Evolutionary conservation across 1,284 basidiomycete species (phyloP).

Genomic region (Ganoderma boninense): DNA sequence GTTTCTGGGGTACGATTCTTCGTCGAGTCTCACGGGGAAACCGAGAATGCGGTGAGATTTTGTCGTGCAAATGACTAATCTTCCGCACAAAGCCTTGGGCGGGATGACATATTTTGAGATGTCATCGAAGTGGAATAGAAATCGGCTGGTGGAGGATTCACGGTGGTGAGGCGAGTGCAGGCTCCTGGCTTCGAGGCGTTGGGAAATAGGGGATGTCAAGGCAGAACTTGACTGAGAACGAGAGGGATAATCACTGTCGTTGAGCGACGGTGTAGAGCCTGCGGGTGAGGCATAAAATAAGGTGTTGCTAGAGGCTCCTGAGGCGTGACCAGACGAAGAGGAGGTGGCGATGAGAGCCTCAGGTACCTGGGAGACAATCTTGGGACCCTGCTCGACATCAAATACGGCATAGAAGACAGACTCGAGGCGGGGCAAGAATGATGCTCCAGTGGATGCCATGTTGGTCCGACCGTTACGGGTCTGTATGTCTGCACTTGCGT

Average conservation of each 20-base stretch:
- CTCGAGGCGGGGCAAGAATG: constrained; percentile 82
- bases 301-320: constrained; percentile 30
- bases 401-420: constrained; percentile 92
- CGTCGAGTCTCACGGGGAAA: constrained; percentile 80
- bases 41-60: constrained; percentile 85
- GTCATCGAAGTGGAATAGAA: constrained; percentile 90
- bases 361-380: constrained; percentile 90
- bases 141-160: constrained; percentile 50
- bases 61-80: constrained; percentile 85
- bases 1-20: constrained; percentile 79
- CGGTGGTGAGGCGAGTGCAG: constrained; percentile 57
- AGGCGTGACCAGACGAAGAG: constrained; percentile 26
- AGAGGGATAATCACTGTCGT: constrained; percentile 47
- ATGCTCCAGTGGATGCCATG: constrained; percentile 65
- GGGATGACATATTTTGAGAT: constrained; percentile 97
- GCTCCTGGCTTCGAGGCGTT: constrained; percentile 51
- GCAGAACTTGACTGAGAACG: constrained; percentile 54
- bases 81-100: constrained; percentile 84
- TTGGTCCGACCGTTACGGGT: not conserved
- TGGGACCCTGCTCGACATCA: constrained; percentile 83
- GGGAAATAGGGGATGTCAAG: constrained; percentile 51
- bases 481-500: not conserved
- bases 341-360: constrained; percentile 78
- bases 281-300: constrained; percentile 51
- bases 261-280: constrained; percentile 47